Conservation (phyloP, 2,329 filamentous ascomycete genomes). For the Ophiocordyceps sinensis region DNA sequence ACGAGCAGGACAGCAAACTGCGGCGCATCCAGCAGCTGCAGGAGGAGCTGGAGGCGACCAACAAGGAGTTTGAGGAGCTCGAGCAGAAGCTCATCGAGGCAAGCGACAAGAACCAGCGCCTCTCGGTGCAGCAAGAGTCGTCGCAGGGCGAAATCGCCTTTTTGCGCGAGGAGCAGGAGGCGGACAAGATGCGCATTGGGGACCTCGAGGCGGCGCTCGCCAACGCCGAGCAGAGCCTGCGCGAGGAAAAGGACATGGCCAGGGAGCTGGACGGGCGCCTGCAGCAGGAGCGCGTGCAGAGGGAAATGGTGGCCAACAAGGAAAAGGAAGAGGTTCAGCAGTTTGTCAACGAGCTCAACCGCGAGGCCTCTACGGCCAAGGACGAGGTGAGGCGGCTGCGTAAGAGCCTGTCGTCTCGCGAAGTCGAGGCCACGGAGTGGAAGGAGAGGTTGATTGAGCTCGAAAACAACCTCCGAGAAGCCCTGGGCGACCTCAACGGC, state of each 20-base stretch:
- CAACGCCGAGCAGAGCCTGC: constrained; percentile 62
- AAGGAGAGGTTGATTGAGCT: constrained; percentile 82
- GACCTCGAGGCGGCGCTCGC: constrained; percentile 77
- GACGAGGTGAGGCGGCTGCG: constrained; percentile 73
- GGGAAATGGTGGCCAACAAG: constrained; percentile 70
- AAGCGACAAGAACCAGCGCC: constrained; percentile 73
- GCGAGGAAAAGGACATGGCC: constrained; percentile 68
- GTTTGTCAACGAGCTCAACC: constrained; percentile 82
- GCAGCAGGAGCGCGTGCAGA: constrained; percentile 66
- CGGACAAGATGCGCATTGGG: constrained; percentile 94
- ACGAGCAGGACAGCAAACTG: constrained; percentile 69
- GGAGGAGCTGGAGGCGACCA: constrained; percentile 67
- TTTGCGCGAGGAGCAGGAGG: constrained; percentile 89
- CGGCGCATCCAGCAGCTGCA: constrained; percentile 72
- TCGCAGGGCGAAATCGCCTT: constrained; percentile 89
- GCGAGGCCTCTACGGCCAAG: constrained; percentile 65
- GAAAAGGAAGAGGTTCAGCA: constrained; percentile 95
- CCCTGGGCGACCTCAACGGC: constrained; percentile 75
- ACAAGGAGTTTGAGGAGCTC: constrained; percentile 72
- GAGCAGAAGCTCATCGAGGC: constrained; percentile 74
- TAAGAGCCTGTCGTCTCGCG: constrained; percentile 68
- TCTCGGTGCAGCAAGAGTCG: constrained; percentile 85
- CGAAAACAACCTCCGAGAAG: constrained; percentile 75
- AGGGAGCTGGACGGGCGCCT: constrained; percentile 63
- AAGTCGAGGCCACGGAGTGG: constrained; percentile 82